Evolutionary conservation across 352 stramenopile species (phyloP).

Genomic region (Achlya hypogyna): DNA sequence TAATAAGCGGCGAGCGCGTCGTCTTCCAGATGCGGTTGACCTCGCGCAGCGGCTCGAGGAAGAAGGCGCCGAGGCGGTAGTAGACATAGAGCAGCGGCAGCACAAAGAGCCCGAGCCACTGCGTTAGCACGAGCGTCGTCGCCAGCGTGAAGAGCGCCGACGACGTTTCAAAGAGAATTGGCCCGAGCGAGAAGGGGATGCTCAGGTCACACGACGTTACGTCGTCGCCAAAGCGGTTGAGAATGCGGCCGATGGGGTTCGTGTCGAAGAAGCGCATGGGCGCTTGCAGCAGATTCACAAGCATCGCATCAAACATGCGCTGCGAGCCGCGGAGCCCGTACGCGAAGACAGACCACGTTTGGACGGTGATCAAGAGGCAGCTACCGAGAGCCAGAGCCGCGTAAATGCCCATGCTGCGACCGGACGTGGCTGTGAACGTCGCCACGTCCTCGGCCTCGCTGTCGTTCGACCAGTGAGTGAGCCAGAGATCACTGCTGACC

Average conservation of each 20-base stretch:
- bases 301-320: slow-evolving; percentile 62
- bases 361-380: not conserved
- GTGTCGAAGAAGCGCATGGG: slow-evolving; percentile 85
- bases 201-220: slow-evolving; percentile 72
- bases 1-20: slow-evolving; percentile 36
- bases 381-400: not conserved
- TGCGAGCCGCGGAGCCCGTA: slow-evolving; percentile 44
- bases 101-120: slow-evolving; percentile 76
- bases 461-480: slow-evolving; percentile 1
- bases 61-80: slow-evolving; percentile 35
- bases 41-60: slow-evolving; percentile 38
- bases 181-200: slow-evolving; percentile 43
- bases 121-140: slow-evolving; percentile 72
- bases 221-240: slow-evolving; percentile 67
- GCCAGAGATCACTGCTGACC: slow-evolving; percentile 10
- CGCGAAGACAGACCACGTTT: not conserved
- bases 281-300: slow-evolving; percentile 52
- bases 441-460: not conserved
- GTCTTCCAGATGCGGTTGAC: slow-evolving; percentile 40
- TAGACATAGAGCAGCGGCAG: slow-evolving; percentile 79
- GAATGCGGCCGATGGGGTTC: slow-evolving; percentile 66
- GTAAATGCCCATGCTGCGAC: slow-evolving; percentile 18
- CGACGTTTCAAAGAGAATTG: slow-evolving; percentile 62
- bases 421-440: slow-evolving; percentile 14
- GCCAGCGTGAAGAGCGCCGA: slow-evolving; percentile 68